Evolutionary conservation across 2,329 filamentous ascomycete genomes (phyloP), one percentile per base, ranked within the genome.

Genomic region (Diplodia sapinea): DNA sequence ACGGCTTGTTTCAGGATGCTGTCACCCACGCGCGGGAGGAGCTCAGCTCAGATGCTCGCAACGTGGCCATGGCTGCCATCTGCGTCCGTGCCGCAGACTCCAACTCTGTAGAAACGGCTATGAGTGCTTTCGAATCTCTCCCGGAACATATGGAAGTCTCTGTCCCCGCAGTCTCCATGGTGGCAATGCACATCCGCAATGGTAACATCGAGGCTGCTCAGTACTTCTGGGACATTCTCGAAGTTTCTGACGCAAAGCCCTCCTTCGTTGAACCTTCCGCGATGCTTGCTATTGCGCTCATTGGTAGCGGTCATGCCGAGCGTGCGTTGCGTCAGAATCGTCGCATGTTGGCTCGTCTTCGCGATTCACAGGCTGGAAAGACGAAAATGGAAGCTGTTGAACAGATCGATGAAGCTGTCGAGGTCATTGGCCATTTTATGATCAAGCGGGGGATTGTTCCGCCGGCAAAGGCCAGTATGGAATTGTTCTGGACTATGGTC

Each of bases 261-360:
- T 85, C 88, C 40, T 90, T 96, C 78, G 91, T 97, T 70, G 93
- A 97, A 81, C 91, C 93, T 29, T 91, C 93, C 13, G 88, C 92
- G 68, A 97, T 97, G 93, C 97, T 94, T 74, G 88, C 91, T 15
- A 88, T 96, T 68, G 92, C 93, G 57, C 84, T 98, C 78, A 91
- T 98, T 75, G 91, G 92, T 65, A 92, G 91, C 70, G 93, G 93
- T 51, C 89, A 93, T 74, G 87, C 94, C 59, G 88, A 90, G n/a
- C 92, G 94, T 75, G 95, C 91, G 61, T 80, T 98, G 68, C 83
- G 85, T 13, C 88, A 95, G 76, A 89, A 91, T 11, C 91, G 95
- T 73, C 84, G 89, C 74, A 96, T 97, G 92, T 96, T 97, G 79
- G 84, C 89, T 75, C 89, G 91, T 69, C 93, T 97, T 72, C 89